Percentiles rank a stretch among this genome's conserved stretches.
Evolutionary conservation across 257 asterid species (phyloP).

Genomic region (Striga asiatica): DNA sequence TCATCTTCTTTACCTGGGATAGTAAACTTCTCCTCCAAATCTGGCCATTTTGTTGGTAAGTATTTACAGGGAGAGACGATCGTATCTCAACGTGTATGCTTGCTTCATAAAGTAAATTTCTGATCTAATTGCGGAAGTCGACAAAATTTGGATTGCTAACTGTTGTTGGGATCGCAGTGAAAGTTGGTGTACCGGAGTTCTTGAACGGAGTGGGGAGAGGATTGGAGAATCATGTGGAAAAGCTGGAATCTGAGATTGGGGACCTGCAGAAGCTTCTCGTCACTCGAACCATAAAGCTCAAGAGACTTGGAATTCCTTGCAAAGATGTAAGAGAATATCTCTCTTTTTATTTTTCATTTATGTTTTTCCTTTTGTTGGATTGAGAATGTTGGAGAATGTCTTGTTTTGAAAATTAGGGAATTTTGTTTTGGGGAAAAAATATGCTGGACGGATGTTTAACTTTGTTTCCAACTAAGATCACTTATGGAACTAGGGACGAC

Average conservation of each 20-base stretch:
- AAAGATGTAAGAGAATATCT: constrained; percentile 50
- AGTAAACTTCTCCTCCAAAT: constrained; percentile 48
- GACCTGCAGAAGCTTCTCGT: constrained; percentile 63
- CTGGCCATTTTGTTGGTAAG: constrained; percentile 35
- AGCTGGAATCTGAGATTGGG: constrained; percentile 66
- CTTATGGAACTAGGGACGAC: not conserved
- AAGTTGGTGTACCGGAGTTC: constrained; percentile 85
- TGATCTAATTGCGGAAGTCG: not conserved
- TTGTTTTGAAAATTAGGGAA: not conserved
- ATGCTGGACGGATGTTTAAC: not conserved
- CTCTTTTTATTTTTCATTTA: too few species aligned
- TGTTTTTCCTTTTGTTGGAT: not conserved
- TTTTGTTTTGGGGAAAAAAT: too few species aligned
- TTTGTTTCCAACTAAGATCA: not conserved
- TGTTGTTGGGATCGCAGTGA: constrained; percentile 30
- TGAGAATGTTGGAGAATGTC: not conserved
- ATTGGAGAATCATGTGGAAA: constrained; percentile 47
- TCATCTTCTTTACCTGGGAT: constrained; percentile 15
- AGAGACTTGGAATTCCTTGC: constrained; percentile 66
- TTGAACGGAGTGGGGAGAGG: constrained; percentile 77
- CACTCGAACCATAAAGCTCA: constrained; percentile 67
- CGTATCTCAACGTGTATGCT: not conserved
- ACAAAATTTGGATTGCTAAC: not conserved
- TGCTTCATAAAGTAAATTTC: not conserved
- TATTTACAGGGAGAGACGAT: constrained; percentile 2